Evolutionary conservation across 2,329 filamentous ascomycete genomes (phyloP), one percentile per base, ranked within the genome.

Genomic region (Knufia fluminis): DNA sequence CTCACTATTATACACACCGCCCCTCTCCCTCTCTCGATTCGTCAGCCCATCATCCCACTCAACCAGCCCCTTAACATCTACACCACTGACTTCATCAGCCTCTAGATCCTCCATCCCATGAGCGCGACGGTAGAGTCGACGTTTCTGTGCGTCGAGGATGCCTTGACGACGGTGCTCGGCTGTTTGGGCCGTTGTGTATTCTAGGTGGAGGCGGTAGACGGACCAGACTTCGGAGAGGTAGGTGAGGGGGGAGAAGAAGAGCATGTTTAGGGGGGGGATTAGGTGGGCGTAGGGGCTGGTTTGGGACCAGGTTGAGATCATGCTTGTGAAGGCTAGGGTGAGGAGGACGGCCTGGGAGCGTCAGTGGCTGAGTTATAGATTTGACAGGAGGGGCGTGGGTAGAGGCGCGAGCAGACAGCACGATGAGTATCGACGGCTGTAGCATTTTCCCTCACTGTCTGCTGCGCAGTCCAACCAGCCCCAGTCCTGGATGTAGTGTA

Each of bases 81-180:
- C 54, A 24, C 57, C 59, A 48, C 59, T 58, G 54, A 71, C 69
- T 31, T 66, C 64, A 53, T 62, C 65, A 39, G 62, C 62, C 46
- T 61, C 64, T 52, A 60, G 63, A 58, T 70, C 71, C 65, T 89
- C 83, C 61, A 94, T 66, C 8, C 88, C 89, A 72, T 95, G 88
- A 53, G 85, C 87, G 68, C 87, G 83, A 61, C 90, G 81, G 69
- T 88, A 98, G 66, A 86, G 82, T 53, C 79, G 79, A 60, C 91
- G 78, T 79, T 96, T 95, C 66, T 83, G 78, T 23, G 92, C 83
- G 69, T 98, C 92, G 58, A 95, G 88, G 49, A 88, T 75, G 57
- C 81, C 82, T 62, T 77, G 77, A 61, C 80, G 78, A 49, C 90
- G 78, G 69, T 81, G 80, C 67, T 90, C 86, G 46, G 77, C 74